Conservation (phyloP, 139 green algal genomes). For the Desmodesmus armatus region DNA sequence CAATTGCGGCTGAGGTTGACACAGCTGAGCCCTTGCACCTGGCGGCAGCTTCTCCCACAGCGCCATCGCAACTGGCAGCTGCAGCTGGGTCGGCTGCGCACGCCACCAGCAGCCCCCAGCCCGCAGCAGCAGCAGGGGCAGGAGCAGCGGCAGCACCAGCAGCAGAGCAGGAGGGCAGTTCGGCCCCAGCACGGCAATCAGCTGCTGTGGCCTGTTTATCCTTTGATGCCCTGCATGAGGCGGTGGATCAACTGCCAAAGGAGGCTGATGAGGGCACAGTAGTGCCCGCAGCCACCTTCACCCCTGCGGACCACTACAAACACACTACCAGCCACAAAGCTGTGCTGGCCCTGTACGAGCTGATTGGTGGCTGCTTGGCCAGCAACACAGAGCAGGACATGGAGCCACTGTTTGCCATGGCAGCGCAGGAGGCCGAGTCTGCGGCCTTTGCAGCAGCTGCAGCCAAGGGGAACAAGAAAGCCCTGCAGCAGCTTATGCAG, state of each 20-base stretch:
- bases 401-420: background rate
- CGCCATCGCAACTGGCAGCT: too few species aligned
- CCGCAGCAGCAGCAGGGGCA: background rate
- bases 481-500: slow-evolving; percentile 9
- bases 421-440: slow-evolving; percentile 3
- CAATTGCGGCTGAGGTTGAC: background rate
- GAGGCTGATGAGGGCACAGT: slow-evolving; percentile 39
- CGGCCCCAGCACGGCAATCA: background rate
- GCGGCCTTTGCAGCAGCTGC: slow-evolving; percentile 12
- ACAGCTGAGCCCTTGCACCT: background rate
- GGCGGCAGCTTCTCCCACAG: too few species aligned
- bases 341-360: slow-evolving; percentile 55
- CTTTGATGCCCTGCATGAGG: slow-evolving; percentile 1
- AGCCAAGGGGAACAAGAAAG: too few species aligned
- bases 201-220: background rate
- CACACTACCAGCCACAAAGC: slow-evolving; percentile 51
- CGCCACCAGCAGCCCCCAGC: background rate
- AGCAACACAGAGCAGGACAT: slow-evolving; percentile 39
- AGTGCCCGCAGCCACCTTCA: slow-evolving; percentile 31
- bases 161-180: background rate
- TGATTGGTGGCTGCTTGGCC: slow-evolving; percentile 53
- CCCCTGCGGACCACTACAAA: slow-evolving; percentile 9
- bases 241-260: slow-evolving; percentile 34
- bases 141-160: slow-evolving; percentile 6
- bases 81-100: too few species aligned